These are phyloP conservation scores for Vanrija humicola DNA, from an alignment of 1,284 basidiomycete species.

Conservation along the genomic window DNA sequence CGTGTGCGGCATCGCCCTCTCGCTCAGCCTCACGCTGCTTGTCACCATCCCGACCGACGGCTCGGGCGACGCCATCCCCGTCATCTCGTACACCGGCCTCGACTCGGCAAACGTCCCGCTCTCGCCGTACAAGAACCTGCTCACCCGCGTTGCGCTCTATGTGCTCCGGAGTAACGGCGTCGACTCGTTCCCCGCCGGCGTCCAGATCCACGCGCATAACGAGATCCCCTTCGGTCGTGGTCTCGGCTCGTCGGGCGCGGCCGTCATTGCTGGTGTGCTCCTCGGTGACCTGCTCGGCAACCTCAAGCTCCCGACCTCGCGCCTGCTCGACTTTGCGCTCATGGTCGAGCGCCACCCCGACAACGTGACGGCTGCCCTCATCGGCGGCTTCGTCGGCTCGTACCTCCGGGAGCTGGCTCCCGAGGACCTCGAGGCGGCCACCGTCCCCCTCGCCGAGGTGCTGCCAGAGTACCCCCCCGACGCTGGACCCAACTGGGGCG, in stretches of 20 bases:
- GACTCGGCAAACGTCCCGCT: constrained; percentile 88
- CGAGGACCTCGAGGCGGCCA: constrained; percentile 72
- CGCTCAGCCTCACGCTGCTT: constrained; percentile 74
- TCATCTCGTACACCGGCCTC: constrained; percentile 77
- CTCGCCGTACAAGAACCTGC: constrained; percentile 94
- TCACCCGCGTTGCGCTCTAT: constrained; percentile 96
- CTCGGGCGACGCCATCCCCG: constrained; percentile 13
- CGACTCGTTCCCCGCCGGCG: constrained; percentile 67
- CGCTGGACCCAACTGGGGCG: constrained; percentile 85
- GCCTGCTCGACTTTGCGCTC: constrained; percentile 90
- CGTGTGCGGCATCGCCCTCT: constrained; percentile 94
- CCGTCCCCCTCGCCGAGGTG: constrained; percentile 92
- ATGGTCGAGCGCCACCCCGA: constrained; percentile 99
- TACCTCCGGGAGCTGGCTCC: constrained; percentile 79
- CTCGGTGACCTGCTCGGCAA: constrained; percentile 79
- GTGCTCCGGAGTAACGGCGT: constrained; percentile 83
- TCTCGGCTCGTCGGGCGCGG: constrained; percentile 93
- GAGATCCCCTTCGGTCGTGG: constrained; percentile 97
- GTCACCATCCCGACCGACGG: constrained; percentile 54
- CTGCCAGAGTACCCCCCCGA: constrained; percentile 93
- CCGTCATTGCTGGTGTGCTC: constrained; percentile 92
- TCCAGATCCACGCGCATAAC: constrained; percentile 75
- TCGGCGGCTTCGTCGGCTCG: constrained; percentile 97
- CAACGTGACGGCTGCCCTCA: constrained; percentile 95
- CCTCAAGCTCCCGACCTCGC: constrained; percentile 63